Conservation (phyloP, 768 basidiomycete genomes). For the Cyclocybe aegerita region DNA sequence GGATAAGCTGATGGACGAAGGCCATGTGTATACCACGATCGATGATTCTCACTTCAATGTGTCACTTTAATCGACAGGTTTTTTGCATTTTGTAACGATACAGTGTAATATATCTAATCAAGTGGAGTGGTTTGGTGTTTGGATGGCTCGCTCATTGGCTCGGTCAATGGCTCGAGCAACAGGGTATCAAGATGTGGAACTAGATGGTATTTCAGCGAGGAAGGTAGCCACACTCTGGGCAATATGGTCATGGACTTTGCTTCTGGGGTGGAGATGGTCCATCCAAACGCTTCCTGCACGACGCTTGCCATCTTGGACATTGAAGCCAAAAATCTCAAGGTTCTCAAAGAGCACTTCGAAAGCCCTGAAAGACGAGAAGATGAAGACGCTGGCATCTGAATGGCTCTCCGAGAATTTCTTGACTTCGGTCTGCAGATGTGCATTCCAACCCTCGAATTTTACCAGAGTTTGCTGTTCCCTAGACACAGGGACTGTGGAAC, state of each 20-base stretch:
- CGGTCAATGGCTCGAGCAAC: too few species aligned
- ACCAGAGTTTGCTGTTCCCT: not conserved
- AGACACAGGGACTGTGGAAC: conserved; percentile 1
- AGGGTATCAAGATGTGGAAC: conserved; percentile 2
- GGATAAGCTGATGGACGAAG: conserved; percentile 78
- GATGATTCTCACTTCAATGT: conserved; percentile 80
- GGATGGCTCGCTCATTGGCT: too few species aligned
- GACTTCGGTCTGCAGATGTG: conserved; percentile 27
- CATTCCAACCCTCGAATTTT: conserved; percentile 44
- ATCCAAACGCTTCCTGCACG: conserved; percentile 45
- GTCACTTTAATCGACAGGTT: conserved; percentile 33
- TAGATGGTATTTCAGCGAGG: conserved; percentile 20
- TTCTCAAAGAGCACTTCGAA: conserved; percentile 50
- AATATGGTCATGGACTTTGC: conserved; percentile 46
- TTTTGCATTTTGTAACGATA: not conserved
- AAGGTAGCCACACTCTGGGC: conserved; percentile 44
- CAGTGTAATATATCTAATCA: too few species aligned
- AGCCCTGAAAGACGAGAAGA: conserved; percentile 47
- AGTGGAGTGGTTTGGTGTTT: too few species aligned
- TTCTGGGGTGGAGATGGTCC: conserved; percentile 55
- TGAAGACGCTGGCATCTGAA: conserved; percentile 43
- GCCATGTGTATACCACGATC: conserved; percentile 74
- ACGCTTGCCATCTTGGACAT: conserved; percentile 26
- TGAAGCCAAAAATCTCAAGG: conserved; percentile 40
- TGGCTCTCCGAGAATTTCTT: conserved; percentile 37